A percentile compares a stretch with the other conserved stretches of the same genome.
Evolutionary conservation across 129 eudicot genomes (phyloP).

Genomic region (Scalesia atractyloides): DNA sequence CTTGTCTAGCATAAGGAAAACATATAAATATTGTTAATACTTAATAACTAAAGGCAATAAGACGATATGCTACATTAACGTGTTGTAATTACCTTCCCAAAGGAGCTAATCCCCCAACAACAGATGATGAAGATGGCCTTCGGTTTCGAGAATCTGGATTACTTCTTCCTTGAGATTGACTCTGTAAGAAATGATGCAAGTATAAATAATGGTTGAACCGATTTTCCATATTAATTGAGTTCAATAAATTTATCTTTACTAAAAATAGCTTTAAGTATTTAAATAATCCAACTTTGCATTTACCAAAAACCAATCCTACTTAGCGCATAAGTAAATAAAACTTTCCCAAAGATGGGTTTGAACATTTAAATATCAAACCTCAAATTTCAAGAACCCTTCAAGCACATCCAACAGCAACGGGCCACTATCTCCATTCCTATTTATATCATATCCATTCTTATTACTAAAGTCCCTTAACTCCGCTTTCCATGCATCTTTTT

Average conservation of each 20-base stretch:
- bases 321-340: neutral
- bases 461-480: constrained; percentile 90
- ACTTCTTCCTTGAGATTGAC: constrained; percentile 77
- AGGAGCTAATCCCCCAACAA: constrained; percentile 94
- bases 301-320: neutral
- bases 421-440: constrained; percentile 93
- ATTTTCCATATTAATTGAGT: neutral
- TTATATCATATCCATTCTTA: constrained; percentile 84
- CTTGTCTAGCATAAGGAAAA: constrained; percentile 49
- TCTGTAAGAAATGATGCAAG: constrained; percentile 34
- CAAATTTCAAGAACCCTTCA: constrained; percentile 94
- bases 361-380: constrained; percentile 45
- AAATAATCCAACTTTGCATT: neutral
- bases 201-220: neutral
- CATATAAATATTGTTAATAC: constrained; percentile 26
- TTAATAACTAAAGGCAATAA: constrained; percentile 14
- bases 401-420: constrained; percentile 94
- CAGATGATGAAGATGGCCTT: constrained; percentile 88
- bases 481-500: constrained; percentile 92
- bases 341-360: neutral
- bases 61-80: neutral
- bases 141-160: constrained; percentile 59
- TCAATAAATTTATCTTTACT: neutral
- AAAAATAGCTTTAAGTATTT: neutral
- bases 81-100: constrained; percentile 64